Evolutionary conservation across 2,329 filamentous ascomycete genomes (phyloP), one percentile per base, ranked within the genome.

Genomic region (Coniochaeta ligniaria): DNA sequence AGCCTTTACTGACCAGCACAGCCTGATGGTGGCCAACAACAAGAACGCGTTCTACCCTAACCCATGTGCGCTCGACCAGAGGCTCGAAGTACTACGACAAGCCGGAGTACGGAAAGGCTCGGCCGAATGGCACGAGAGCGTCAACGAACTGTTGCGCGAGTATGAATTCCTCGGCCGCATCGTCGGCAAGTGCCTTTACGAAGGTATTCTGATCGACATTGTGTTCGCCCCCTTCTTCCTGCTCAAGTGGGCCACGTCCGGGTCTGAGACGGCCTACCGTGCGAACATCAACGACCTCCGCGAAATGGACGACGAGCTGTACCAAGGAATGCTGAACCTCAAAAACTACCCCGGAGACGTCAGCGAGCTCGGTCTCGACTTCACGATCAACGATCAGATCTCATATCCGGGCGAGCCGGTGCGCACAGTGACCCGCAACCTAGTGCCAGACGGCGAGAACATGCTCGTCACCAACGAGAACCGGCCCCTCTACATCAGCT

Each of bases 121-220:
- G 22, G 67, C 76, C 3, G 80, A 83, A 26, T 90, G 83, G 78
- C 82, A 80, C 59, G 78, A 82, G 0, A 74, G 77, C 2, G 78
- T 92, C 57, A 72, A 75, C 4, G 81, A 86, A 31, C 74, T 95
- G 17, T 78, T 95, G 6, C 84, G 83, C 63, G 85, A 87, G 16
- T 98, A 92, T 70, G 93, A 98, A 70, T 99, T 99, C 66, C 79
- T 98, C 0, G 95, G 95, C 1, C 89, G 95, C 3, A 85, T 99
- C 31, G 88, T 99, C 28, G 95, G 95, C 12, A 99, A 99, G 72
- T 99, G 95, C 74, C 80, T 99, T 69, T 99, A 99, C 70, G 95
- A 99, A 76, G 93, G 93, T 0, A 98, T 99, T 52, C 81, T 99
- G 3, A 88, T 98, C 55, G 93, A 99, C 73, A 88, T 97, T 62